phyloP scores from a whole-genome alignment of 2,329 filamentous ascomycete species.

The Fusarium armeniacum region DNA sequence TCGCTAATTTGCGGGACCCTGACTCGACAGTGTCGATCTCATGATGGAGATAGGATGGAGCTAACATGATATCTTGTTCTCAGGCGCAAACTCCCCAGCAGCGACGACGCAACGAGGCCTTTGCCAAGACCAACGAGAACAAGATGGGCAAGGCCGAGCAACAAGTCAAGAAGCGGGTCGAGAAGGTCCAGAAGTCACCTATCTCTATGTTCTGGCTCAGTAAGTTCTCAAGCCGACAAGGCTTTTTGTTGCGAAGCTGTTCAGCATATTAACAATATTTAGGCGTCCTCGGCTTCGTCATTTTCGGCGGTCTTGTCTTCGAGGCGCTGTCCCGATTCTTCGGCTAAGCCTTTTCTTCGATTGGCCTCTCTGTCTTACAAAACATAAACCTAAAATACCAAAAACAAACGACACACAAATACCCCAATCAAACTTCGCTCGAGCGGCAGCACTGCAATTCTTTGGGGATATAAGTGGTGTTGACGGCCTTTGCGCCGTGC shows the following conservation, averaged over 20 bases:
- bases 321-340: constrained; percentile 70
- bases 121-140: constrained; percentile 78
- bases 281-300: constrained; percentile 71
- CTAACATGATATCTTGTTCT: constrained; percentile 28
- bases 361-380: constrained; percentile 10
- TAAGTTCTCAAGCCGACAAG: constrained; percentile 55
- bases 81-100: constrained; percentile 89
- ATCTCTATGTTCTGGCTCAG: constrained; percentile 75
- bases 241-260: neutral
- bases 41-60: constrained; percentile 42
- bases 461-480: constrained; percentile 19
- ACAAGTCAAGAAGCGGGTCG: constrained; percentile 71
- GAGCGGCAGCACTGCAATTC: constrained; percentile 2
- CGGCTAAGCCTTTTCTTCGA: constrained; percentile 44
- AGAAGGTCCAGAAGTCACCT: constrained; percentile 70
- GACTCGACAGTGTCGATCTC: constrained; percentile 27
- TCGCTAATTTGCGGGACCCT: constrained; percentile 8
- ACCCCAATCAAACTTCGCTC: constrained; percentile 25
- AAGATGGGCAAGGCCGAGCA: constrained; percentile 81
- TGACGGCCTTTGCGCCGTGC: constrained; percentile 12
- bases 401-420: constrained; percentile 13
- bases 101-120: constrained; percentile 84
- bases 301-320: constrained; percentile 72
- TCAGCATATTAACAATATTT: constrained; percentile 18
- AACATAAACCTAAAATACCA: constrained; percentile 20